A percentile compares a stretch with the other conserved stretches of the same genome.
These are phyloP conservation scores for Aaosphaeria pasadenensis DNA, from an alignment of 2,329 filamentous ascomycete genomes.

Conservation along the genomic window DNA sequence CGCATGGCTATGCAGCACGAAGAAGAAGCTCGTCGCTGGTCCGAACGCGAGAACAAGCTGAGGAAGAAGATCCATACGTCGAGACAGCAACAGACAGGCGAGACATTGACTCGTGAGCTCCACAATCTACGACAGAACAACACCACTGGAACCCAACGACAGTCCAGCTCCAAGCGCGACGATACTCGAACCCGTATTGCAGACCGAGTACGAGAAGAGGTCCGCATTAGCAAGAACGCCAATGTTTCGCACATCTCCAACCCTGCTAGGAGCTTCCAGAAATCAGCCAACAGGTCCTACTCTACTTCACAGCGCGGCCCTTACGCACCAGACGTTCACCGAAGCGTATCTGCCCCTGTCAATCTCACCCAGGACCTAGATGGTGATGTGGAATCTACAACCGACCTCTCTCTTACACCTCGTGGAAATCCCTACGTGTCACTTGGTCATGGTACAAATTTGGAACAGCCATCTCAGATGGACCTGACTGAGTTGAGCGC, in stretches of 20 bases:
- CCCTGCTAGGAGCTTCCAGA: constrained; percentile 18
- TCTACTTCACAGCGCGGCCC: constrained; percentile 14
- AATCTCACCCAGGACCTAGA: constrained; percentile 18
- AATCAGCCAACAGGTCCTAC: constrained; percentile 20
- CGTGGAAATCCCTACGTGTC: constrained; percentile 25
- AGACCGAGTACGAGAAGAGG: constrained; percentile 31
- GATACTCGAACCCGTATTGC: constrained; percentile 29
- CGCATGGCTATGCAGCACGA: constrained; percentile 33
- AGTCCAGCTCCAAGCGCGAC: constrained; percentile 28
- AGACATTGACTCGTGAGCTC: constrained; percentile 31
- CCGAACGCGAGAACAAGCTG: constrained; percentile 27
- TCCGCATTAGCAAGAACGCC: constrained; percentile 26
- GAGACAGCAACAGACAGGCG: constrained; percentile 10
- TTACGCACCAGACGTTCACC: constrained; percentile 12
- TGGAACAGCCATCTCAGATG: constrained; percentile 28
- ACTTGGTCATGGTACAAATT: constrained; percentile 15
- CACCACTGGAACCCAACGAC: constrained; percentile 12
- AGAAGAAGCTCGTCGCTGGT: constrained; percentile 31
- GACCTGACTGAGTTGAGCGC: constrained; percentile 54
- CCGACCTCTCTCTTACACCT: constrained; percentile 37
- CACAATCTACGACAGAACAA: constrained; percentile 23
- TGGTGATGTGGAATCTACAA: constrained; percentile 38
- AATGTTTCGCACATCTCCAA: constrained; percentile 15
- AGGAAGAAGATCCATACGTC: constrained; percentile 31
- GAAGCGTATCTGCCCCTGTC: constrained; percentile 33